These are phyloP conservation scores for Vaccinium myrtillus DNA, from an alignment of 148 eudicot species.

Conservation along the genomic window DNA sequence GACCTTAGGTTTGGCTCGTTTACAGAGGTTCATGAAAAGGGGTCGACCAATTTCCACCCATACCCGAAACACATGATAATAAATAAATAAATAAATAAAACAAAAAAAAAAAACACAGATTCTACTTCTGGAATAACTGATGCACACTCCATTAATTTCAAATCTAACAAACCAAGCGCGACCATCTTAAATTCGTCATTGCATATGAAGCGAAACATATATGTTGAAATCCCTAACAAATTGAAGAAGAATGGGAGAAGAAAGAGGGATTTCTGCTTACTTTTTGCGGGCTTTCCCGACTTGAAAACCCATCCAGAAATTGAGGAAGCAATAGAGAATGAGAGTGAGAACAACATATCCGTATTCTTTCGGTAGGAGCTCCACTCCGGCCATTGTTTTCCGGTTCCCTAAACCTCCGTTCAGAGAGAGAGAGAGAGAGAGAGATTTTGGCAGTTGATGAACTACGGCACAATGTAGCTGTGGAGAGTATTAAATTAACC, in stretches of 20 bases:
- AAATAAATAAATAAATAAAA: no score
- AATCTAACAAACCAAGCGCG: no score
- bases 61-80: no score
- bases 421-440: not conserved
- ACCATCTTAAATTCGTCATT: no score
- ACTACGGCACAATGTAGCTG: not conserved
- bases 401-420: not conserved
- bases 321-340: slow-evolving; percentile 59
- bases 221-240: not conserved
- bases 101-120: no score
- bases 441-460: not conserved
- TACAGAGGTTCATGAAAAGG: no score
- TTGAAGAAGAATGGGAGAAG: not conserved
- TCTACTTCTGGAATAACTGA: no score
- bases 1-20: no score
- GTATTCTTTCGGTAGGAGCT: slow-evolving; percentile 59
- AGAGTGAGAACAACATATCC: slow-evolving; percentile 71
- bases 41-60: no score
- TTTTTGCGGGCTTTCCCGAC: slow-evolving; percentile 83
- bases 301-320: slow-evolving; percentile 73
- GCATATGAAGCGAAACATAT: not conserved
- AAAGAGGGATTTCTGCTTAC: slow-evolving; percentile 24
- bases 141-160: no score
- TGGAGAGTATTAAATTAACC: not conserved
- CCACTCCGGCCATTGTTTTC: slow-evolving; percentile 44